Evolutionary conservation across 768 basidiomycete species (phyloP).

Genomic region (Serendipita sp.): DNA sequence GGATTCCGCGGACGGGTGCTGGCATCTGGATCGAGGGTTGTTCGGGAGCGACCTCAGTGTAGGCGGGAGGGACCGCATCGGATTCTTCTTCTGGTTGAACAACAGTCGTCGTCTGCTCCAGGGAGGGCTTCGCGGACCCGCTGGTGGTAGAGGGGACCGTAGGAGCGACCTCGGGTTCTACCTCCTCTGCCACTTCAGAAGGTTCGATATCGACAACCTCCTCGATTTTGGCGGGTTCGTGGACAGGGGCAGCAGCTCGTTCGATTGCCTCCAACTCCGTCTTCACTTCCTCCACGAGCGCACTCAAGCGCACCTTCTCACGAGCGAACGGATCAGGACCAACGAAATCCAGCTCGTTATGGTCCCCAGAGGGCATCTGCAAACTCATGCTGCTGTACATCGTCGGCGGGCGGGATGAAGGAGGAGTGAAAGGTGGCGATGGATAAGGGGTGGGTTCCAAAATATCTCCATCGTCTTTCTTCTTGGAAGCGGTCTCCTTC

Average conservation of each 20-base stretch:
- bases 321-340: neutral
- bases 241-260: neutral
- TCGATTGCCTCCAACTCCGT: neutral
- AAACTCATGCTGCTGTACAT: conserved; percentile 4
- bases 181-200: neutral
- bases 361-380: neutral
- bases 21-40: neutral
- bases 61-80: neutral
- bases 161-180: neutral
- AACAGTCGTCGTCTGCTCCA: too few species aligned
- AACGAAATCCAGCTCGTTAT: neutral
- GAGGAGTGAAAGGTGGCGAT: conserved; percentile 3
- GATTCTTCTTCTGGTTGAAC: neutral
- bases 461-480: neutral
- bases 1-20: neutral
- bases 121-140: too few species aligned
- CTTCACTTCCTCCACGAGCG: neutral
- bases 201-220: neutral
- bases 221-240: neutral
- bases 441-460: neutral
- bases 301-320: neutral
- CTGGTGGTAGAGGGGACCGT: neutral
- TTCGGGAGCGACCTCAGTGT: neutral
- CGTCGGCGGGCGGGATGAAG: neutral
- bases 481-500: neutral